Evolutionary conservation across 2,329 filamentous ascomycete genomes (phyloP).

Genomic region (Penicillium sclerotiorum): DNA sequence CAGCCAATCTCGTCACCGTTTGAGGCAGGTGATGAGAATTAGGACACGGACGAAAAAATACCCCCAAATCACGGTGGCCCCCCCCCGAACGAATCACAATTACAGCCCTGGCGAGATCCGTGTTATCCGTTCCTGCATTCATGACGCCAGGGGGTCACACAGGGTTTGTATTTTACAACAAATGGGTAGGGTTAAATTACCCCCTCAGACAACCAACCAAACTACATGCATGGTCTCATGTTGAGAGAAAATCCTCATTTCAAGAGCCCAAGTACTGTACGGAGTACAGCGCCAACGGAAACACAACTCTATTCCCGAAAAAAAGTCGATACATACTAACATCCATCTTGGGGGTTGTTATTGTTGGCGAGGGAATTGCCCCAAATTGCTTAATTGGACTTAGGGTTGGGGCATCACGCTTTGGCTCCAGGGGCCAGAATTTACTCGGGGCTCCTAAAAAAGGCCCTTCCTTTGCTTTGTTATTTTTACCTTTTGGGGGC

Average conservation of each 20-base stretch:
- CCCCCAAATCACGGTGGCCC: too few relatives aligned
- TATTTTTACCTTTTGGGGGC: neutral
- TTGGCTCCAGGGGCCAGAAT: constrained; percentile 1
- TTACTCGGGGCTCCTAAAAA: neutral
- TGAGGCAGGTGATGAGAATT: constrained; percentile 6
- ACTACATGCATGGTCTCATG: constrained; percentile 2
- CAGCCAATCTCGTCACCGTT: constrained; percentile 14
- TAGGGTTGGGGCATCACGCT: too few relatives aligned
- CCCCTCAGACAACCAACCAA: neutral
- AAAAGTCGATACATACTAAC: constrained; percentile 3
- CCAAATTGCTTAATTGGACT: neutral
- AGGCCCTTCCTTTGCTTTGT: neutral
- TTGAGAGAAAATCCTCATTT: constrained; percentile 17
- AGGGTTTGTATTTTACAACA: neutral
- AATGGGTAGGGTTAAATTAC: neutral
- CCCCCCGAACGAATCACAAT: constrained; percentile 9
- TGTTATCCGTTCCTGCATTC: constrained; percentile 22
- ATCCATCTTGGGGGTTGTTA: neutral
- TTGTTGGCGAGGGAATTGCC: neutral
- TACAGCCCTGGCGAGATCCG: constrained; percentile 15
- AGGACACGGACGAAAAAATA: neutral
- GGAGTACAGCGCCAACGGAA: constrained; percentile 11
- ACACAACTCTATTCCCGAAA: constrained; percentile 6
- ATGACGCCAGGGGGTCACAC: constrained; percentile 26
- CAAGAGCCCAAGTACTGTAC: too few relatives aligned